phyloP scores from a whole-genome alignment of 768 basidiomycete species.

The Ramaria sp. region DNA sequence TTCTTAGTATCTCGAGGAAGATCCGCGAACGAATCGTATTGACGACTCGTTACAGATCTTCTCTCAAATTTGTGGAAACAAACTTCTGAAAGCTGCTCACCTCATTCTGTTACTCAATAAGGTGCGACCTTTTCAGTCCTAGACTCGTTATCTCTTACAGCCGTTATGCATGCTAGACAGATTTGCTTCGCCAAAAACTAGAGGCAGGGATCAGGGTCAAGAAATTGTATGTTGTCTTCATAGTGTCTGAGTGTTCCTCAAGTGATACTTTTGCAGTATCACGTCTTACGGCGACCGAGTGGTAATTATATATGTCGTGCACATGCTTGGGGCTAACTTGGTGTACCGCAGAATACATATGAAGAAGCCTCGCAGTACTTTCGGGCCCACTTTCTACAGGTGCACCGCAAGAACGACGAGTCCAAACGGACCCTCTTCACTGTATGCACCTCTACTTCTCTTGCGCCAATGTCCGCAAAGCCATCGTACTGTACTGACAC shows the following conservation, averaged over 20 bases:
- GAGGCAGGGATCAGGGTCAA: conserved; percentile 15
- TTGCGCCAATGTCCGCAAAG: background rate
- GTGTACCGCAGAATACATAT: conserved; percentile 9
- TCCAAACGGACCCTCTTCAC: conserved; percentile 12
- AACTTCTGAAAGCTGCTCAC: conserved; percentile 60
- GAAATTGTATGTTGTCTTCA: conserved; percentile 13
- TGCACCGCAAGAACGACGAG: conserved; percentile 11
- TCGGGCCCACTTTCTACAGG: conserved; percentile 14
- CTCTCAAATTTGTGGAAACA: conserved; percentile 64
- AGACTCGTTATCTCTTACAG: background rate
- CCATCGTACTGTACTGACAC: background rate
- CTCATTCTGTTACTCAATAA: conserved; percentile 73
- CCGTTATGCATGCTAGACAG: conserved; percentile 7
- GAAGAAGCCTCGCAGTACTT: conserved; percentile 15
- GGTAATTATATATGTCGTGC: background rate
- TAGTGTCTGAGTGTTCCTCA: background rate
- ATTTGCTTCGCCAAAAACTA: conserved; percentile 15
- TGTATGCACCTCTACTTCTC: background rate
- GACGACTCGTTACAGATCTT: conserved; percentile 77
- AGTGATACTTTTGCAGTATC: background rate
- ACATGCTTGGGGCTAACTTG: background rate
- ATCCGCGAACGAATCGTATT: conserved; percentile 66
- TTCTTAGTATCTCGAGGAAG: conserved; percentile 72
- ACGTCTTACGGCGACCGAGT: conserved; percentile 7
- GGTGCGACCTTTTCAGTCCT: conserved; percentile 28